Evolutionary conservation across 768 basidiomycete genomes (phyloP).

Genomic region (Rhodotorula graminis): DNA sequence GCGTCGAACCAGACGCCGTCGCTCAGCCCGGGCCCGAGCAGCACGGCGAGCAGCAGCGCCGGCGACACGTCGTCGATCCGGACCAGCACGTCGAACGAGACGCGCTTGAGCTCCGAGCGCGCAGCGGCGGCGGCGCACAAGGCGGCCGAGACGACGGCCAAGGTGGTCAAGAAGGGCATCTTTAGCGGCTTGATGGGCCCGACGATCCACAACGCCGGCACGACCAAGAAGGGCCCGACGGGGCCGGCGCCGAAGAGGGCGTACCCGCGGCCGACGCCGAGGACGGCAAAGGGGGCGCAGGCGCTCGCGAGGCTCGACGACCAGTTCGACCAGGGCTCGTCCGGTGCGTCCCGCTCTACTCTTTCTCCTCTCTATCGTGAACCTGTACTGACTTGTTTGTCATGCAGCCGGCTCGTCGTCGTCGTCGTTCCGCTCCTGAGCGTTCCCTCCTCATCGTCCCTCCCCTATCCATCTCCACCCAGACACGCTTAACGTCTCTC

Average conservation of each 20-base stretch:
- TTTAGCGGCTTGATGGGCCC: constrained; percentile 6
- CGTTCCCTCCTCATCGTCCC: no score
- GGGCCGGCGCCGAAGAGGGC: not conserved
- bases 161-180: constrained; percentile 29
- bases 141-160: constrained; percentile 2
- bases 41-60: not conserved
- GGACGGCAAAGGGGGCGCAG: not conserved
- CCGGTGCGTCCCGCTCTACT: not conserved
- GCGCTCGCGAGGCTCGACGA: not conserved
- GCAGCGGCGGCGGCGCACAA: not conserved
- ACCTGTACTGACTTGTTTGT: not conserved
- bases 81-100: constrained; percentile 8
- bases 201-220: constrained; percentile 21
- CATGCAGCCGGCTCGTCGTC: no score
- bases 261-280: not conserved
- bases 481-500: no score
- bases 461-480: no score
- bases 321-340: not conserved
- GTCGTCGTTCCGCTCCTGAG: no score
- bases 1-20: not conserved
- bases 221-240: not conserved
- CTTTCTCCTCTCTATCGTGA: no score
- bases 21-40: no score
- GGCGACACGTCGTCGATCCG: constrained; percentile 2
- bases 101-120: not conserved